Base-by-base conservation (phyloP, 345 rosid genomes). In the Brassica carinata region DNA sequence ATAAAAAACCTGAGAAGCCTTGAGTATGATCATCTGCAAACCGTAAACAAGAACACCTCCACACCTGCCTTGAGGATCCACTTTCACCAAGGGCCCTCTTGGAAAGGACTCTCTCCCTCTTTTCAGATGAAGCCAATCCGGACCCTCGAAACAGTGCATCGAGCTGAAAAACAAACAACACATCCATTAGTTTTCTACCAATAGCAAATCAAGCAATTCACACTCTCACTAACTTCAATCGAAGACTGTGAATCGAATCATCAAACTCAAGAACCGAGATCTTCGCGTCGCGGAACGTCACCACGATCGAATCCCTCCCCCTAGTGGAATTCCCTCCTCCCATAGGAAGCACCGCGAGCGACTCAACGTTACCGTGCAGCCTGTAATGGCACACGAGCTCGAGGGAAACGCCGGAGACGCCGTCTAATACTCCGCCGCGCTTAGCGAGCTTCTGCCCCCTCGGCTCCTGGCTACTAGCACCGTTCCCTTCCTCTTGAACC, bases 31-130 rank as follows among this genome's bases (percentile, higher is more conserved):
- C 99, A 96, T 90, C 90, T 96, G 99, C 90, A 89, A 85, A 87
- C 86, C 97, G 82, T 89, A 96, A 84, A 96, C 87, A 87, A 96
- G 99, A 85, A 89, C 87, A 38, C 95, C 90, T 5, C 91, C 88
- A 68, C 99, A 96, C 86, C 99, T 92, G 83, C 99, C 99, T 86
- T 93, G 98, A 75, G 99, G 99, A 89, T 96, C 98, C 85, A 88
- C 94, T 85, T 90, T 93, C 70, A 90, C 90, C 81, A 85, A 81
- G 1, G 98, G 97, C 18, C 96, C 97, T 81, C 90, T 83, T 18
- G 97, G 86, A 89, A 96, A 96, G 65, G 91, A 88, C 83, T 90
- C 99, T 87, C 97, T 88, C 73, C 98, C 98, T 80, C 95, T 90
- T 87, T 90, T 96, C 89, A 96, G 77, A 87, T 93, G 90, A 85